Percentiles rank a stretch among this genome's conserved stretches.
Evolutionary conservation across 257 asterid species (phyloP).

Genomic region (Petunia axillaris): DNA sequence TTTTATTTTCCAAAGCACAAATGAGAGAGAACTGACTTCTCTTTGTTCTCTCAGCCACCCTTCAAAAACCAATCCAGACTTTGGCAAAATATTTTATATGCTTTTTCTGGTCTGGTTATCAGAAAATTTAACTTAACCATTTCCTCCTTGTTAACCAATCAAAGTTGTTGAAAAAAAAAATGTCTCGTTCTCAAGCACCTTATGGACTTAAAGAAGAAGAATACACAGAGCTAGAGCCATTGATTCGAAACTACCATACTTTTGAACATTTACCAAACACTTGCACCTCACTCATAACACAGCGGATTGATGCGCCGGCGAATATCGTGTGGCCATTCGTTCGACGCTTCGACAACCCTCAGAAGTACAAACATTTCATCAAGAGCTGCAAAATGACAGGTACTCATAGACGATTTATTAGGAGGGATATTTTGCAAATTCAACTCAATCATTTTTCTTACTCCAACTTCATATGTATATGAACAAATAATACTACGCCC

Average conservation of each 20-base stretch:
- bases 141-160: neutral
- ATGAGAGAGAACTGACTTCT: slow-evolving; percentile 11
- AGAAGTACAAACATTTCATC: slow-evolving; percentile 91
- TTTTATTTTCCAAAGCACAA: neutral
- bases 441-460: too few species aligned
- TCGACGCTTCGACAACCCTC: slow-evolving; percentile 82
- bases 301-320: slow-evolving; percentile 79
- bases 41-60: neutral
- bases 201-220: slow-evolving; percentile 62
- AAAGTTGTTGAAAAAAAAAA: neutral
- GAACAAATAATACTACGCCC: too few species aligned
- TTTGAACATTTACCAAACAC: slow-evolving; percentile 66
- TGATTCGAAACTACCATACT: slow-evolving; percentile 60
- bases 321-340: slow-evolving; percentile 75
- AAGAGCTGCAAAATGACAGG: slow-evolving; percentile 67
- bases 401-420: neutral
- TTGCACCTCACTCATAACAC: slow-evolving; percentile 71
- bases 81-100: neutral
- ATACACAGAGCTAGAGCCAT: slow-evolving; percentile 48
- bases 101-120: neutral
- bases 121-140: neutral
- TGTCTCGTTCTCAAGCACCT: slow-evolving; percentile 38
- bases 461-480: too few species aligned
- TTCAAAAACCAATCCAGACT: neutral
- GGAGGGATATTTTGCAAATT: too few species aligned